Evolutionary conservation across 257 asterid species (phyloP), one percentile per base, ranked within the genome.

Genomic region (Verbena officinalis): DNA sequence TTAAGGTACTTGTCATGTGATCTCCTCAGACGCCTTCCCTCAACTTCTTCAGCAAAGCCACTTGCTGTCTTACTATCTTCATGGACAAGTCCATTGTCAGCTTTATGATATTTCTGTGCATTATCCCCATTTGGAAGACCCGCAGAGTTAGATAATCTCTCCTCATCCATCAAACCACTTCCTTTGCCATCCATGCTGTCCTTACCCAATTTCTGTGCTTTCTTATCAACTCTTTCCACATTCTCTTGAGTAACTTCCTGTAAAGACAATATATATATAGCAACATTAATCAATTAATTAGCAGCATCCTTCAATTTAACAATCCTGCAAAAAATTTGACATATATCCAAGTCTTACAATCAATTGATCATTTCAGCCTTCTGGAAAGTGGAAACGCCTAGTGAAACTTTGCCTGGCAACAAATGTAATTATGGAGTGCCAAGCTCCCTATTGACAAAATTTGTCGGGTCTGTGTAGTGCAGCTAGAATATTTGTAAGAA

Each of bases 321-420:
- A 67, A 58, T 58, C 57, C 36, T 39, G 60, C 81, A 64, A 73
- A 70, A 71, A 52, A 34, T 30, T 76, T 56, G 65, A 59, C 83
- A 71, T 69, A 60, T 77, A 78, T 78, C 79, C 73, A 80, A 75
- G 65, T 88, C 95, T 90, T 86, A 90, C 95, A 77, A 88, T 86
- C 90, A 79, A 77, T 49, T 77, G 81, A 88, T 80, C 88, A 76
- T 81, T 83, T 81, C 87, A 72, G 84, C 70, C 95, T 80, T 86
- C 96, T 71, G 81, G 86, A 77, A 79, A 77, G 81, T 69, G 80
- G 84, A 77, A 71, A 80, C 78, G 75, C 86, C 76, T 78, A 83
- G 73, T 70, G 73, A 59, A 81, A 77, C 82, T 74, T 84, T 73
- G 71, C 91, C 93, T 71, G 86, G 81, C 75, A 80, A 75, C 79